A percentile compares a stretch with the other conserved stretches of the same genome.
These are phyloP conservation scores for Piromyces finnis DNA, from an alignment of 192 early-diverging fungal species.

Conservation along the genomic window DNA sequence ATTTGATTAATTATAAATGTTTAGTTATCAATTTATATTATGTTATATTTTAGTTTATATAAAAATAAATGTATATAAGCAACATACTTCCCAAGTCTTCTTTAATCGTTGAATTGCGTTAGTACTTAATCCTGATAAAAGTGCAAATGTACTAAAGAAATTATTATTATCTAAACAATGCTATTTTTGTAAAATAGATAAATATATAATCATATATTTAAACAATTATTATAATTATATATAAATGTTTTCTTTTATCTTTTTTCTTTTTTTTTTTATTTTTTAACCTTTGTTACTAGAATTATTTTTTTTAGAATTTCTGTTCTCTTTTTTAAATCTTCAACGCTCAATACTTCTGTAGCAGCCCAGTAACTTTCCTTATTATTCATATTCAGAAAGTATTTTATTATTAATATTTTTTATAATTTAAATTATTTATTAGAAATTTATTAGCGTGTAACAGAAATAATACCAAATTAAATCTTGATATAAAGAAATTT, in stretches of 20 bases:
- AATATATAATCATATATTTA: no score
- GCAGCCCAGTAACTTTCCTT: slow-evolving; percentile 36
- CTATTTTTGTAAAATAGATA: slow-evolving; percentile 1
- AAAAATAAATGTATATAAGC: no score
- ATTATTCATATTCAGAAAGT: no score
- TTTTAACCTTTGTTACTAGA: slow-evolving; percentile 26
- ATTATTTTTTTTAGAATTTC: slow-evolving; percentile 25
- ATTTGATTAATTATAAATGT: no score
- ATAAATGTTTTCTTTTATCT: background rate
- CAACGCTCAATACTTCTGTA: slow-evolving; percentile 26
- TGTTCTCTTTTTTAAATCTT: slow-evolving; percentile 28
- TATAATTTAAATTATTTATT: no score
- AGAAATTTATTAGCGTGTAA: no score
- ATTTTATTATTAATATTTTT: no score
- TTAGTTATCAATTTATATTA: no score
- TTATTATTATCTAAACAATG: slow-evolving; percentile 32
- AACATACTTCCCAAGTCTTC: slow-evolving; percentile 38
- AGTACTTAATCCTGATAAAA: slow-evolving; percentile 29
- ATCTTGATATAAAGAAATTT: slow-evolving; percentile 30
- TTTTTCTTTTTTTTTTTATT: no score
- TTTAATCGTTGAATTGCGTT: slow-evolving; percentile 32
- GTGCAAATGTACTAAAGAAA: slow-evolving; percentile 34
- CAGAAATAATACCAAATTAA: slow-evolving; percentile 15
- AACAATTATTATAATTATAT: background rate
- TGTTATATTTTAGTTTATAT: background rate